These are phyloP conservation scores for Coemansia sp. DNA, from an alignment of 192 early-diverging fungal genomes.

Conservation along the genomic window DNA sequence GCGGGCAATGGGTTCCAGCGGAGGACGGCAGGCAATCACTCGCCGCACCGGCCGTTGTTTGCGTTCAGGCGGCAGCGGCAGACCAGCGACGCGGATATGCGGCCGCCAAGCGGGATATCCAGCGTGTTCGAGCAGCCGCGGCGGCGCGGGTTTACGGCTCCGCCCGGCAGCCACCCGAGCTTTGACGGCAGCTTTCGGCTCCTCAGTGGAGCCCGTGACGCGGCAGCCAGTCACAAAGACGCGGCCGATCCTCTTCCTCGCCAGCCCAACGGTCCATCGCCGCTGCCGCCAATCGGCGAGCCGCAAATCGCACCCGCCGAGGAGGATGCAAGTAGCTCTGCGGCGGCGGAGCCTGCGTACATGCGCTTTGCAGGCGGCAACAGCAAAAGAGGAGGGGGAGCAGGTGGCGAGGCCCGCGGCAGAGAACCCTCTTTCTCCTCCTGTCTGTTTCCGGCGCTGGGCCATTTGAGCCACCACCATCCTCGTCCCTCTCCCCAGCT, in stretches of 20 bases:
- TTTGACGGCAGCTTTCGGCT: constrained; percentile 1
- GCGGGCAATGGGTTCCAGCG: constrained; percentile 38
- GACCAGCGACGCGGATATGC: constrained; percentile 33
- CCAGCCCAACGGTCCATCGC: neutral
- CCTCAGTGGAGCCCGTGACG: no score
- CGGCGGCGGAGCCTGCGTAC: neutral
- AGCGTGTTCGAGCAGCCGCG: constrained; percentile 30
- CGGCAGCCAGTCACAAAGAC: neutral
- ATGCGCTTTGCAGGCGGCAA: constrained; percentile 6
- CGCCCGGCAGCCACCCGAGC: constrained; percentile 25
- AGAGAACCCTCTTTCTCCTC: constrained; percentile 7
- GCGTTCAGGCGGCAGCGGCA: constrained; percentile 42
- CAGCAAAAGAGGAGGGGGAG: neutral
- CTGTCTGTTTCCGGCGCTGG: constrained; percentile 4
- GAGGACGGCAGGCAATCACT: constrained; percentile 28
- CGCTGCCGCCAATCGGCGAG: neutral
- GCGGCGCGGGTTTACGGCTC: constrained; percentile 45
- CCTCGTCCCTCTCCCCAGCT: constrained; percentile 19
- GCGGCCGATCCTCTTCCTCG: neutral
- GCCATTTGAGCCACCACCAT: neutral
- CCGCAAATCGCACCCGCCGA: neutral
- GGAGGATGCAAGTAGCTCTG: neutral
- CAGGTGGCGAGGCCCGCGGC: neutral
- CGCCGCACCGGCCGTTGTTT: constrained; percentile 36
- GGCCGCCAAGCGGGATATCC: constrained; percentile 41